Evolutionary conservation across 2,329 filamentous ascomycete genomes (phyloP), one percentile per base, ranked within the genome.

Genomic region (Monosporascus ibericus): DNA sequence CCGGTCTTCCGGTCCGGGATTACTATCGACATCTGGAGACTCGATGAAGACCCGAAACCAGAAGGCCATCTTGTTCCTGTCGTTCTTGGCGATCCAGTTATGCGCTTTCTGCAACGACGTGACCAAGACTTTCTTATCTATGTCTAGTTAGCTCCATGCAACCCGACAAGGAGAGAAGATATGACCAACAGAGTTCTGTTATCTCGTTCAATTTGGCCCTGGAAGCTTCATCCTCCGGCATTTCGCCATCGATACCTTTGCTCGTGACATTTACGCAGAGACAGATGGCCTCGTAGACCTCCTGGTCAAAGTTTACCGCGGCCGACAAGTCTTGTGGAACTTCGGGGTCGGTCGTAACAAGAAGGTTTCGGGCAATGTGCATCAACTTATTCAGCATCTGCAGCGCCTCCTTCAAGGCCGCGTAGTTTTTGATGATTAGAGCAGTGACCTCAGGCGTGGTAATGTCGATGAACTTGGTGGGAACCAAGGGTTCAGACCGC

Each of bases 51-150:
- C 80, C 50, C 83, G 80, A 52, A 80, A 81, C 83, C 84, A 87
- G 55, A 87, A 86, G 0, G 79, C 76, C 81, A 86, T 86, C 64
- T 87, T 87, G 66, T 86, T 86, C 37, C 84, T 73, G 61, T 86
- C 83, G 60, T 86, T 84, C 55, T 85, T 85, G 52, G 83, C 82
- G 1, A 82, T 84, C 82, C 84, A 86, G 64, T 87, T 87, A 58
- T 86, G 83, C 2, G 82, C 80, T 64, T 86, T 82, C 60, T 87
- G 84, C 14, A 87, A 68, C 2, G 80, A 81, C 0, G 83, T 86
- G 2, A 87, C 82, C 2, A 87, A 72, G 1, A 87, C 70, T 61
- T 85, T 86, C 59, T 87, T 86, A 65, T 83, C 82, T 85, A 50
- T 2, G 39, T 4, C 42, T 22, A 47, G 59, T 63, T 50, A 68